Percentiles rank a stretch among this genome's conserved stretches.
Evolutionary conservation across 163 green algal species (phyloP).

Genomic region (Chlorella variabilis): DNA sequence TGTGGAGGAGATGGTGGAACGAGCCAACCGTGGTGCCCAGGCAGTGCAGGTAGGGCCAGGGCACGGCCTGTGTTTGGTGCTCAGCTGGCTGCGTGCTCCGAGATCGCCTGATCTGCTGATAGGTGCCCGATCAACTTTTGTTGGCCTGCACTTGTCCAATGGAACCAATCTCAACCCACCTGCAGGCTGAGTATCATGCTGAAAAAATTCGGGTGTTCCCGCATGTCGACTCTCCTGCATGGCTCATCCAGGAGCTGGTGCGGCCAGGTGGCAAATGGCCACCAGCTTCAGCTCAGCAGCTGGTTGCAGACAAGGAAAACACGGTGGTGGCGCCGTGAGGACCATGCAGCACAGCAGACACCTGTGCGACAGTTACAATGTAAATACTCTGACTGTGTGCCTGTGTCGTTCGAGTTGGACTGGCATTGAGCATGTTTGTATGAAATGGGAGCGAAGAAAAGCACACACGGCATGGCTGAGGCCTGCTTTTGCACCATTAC

Average conservation of each 20-base stretch:
- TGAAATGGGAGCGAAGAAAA: no score
- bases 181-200: conserved; percentile 62
- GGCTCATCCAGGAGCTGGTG: conserved; percentile 63
- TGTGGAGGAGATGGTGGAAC: conserved; percentile 62
- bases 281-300: no score
- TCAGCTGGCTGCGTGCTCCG: not conserved
- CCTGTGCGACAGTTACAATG: no score
- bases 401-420: no score
- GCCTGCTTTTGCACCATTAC: no score
- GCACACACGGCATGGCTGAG: no score
- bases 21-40: conserved; percentile 54
- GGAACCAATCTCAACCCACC: no score
- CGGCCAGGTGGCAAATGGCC: conserved; percentile 13
- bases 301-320: not conserved
- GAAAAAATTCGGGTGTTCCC: conserved; percentile 60
- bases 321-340: no score
- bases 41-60: conserved; percentile 53
- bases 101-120: not conserved
- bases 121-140: no score
- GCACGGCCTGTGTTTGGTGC: not conserved
- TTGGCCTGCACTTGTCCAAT: not conserved
- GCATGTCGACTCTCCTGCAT: conserved; percentile 70
- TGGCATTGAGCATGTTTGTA: no score
- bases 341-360: no score
- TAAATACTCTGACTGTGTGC: no score